Evolutionary conservation across 78 protist species (phyloP).

Genomic region (Speleostelium caveatum): DNA sequence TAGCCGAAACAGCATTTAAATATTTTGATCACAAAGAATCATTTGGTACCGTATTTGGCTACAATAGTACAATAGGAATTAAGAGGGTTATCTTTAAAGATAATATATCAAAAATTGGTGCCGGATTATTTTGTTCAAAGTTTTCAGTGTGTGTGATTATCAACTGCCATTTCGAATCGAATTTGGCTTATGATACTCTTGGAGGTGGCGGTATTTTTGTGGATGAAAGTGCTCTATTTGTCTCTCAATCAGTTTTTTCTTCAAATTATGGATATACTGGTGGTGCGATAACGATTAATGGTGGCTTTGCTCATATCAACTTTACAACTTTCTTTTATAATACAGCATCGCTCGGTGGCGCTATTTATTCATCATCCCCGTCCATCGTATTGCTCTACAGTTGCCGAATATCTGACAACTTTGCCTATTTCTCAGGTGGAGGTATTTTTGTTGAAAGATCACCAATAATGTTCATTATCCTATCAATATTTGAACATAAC

Average conservation of each 20-base stretch:
- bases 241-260: background rate
- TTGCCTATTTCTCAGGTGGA: constrained; percentile 22
- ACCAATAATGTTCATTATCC: background rate
- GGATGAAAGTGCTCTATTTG: background rate
- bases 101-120: constrained; percentile 3
- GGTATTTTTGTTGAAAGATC: background rate
- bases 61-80: too few species aligned
- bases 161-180: background rate
- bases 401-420: background rate
- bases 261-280: constrained; percentile 7
- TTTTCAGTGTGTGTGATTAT: constrained; percentile 3
- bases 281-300: background rate
- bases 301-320: constrained; percentile 7
- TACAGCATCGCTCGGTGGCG: background rate
- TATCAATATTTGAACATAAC: constrained; percentile 3
- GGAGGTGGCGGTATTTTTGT: constrained; percentile 14
- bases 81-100: background rate
- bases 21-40: too few species aligned
- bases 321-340: background rate
- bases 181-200: background rate
- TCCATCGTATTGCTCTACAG: background rate
- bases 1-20: too few species aligned
- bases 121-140: background rate
- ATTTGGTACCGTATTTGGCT: constrained; percentile 11
- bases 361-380: background rate